Base-by-base conservation (phyloP, 805 yeast species). In the Hermanozyma aechmeae region DNA sequence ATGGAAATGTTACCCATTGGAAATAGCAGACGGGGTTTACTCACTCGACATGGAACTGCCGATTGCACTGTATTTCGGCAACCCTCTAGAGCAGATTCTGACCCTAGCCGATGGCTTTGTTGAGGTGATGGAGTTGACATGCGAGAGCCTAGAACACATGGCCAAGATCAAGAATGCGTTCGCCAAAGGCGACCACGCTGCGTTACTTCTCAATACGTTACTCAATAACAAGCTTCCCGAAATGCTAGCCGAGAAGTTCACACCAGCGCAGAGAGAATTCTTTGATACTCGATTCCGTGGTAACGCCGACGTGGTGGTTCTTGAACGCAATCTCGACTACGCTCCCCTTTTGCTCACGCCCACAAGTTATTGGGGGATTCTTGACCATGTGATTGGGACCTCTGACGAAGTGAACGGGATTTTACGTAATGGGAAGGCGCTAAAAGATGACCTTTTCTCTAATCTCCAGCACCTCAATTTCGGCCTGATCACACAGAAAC, bases 261-360 rank as follows among this genome's bases (percentile, higher is more conserved):
- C 53, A 32, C 48, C 51, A 13, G 46, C 54, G 15, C 69, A 65
- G 40, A 50, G 44, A 23, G 61, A 58, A 27, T 60, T 59, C 28
- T 61, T 57, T 34, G 28, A 35, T 13, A 34, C 44, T 10, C 55
- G 51, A 31, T 53, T 61, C 20, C 60, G 60, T 8, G 57, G 69
- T 26, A 77, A 76, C 34, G 68, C 76, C 29, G 93, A 89, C 45
- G 54, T 87, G 16, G 64, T 89, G 5, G 77, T 87, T 1, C 46
- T 89, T 13, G 97, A 89, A 46, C 61, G 98, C 27, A 72, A 77
- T 30, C 50, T 78, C 16, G 98, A 89, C 53, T 66, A 72, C 24
- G 51, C 81, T 4, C 73, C 94, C 2, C 78, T 85, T 1, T 44
- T 84, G 8, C 55, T 85, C 31, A 73, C 76, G 15, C 96, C 87